A percentile compares a stretch with the other conserved stretches of the same genome.
These are phyloP conservation scores for Beauveria scarabaeidicola DNA, from an alignment of 2,329 filamentous ascomycete genomes.

Conservation along the genomic window DNA sequence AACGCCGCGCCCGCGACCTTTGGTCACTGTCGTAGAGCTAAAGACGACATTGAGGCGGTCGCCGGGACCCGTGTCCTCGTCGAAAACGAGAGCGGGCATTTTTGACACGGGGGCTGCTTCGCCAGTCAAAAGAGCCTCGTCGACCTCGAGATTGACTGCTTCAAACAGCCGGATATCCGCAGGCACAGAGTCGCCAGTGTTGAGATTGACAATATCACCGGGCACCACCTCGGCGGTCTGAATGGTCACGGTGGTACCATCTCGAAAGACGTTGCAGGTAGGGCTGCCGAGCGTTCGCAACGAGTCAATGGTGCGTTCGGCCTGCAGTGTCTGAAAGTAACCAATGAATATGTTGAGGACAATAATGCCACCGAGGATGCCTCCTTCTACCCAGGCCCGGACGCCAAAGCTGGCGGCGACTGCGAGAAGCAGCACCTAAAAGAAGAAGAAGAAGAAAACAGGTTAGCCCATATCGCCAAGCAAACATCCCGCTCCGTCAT, in stretches of 20 bases:
- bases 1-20: slow-evolving; percentile 49
- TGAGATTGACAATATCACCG: slow-evolving; percentile 44
- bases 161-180: slow-evolving; percentile 46
- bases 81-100: slow-evolving; percentile 32
- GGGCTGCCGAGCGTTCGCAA: slow-evolving; percentile 27
- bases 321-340: slow-evolving; percentile 33
- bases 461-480: not conserved
- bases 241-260: slow-evolving; percentile 24
- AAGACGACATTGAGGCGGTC: slow-evolving; percentile 51
- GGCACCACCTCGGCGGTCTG: slow-evolving; percentile 36
- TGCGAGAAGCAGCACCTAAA: slow-evolving; percentile 44
- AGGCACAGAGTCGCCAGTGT: slow-evolving; percentile 46
- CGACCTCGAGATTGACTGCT: slow-evolving; percentile 54
- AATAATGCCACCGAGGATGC: slow-evolving; percentile 42
- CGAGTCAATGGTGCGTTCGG: slow-evolving; percentile 34
- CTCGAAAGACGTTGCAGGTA: slow-evolving; percentile 29
- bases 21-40: slow-evolving; percentile 46
- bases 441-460: not conserved
- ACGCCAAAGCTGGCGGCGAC: slow-evolving; percentile 46
- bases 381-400: slow-evolving; percentile 43
- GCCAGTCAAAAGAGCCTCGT: slow-evolving; percentile 53
- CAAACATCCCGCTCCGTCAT: not conserved
- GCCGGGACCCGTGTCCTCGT: slow-evolving; percentile 29
- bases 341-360: slow-evolving; percentile 43
- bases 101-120: slow-evolving; percentile 50